Evolutionary conservation across 257 asterid species (phyloP).

Genomic region (Voacanga thouarsii): DNA sequence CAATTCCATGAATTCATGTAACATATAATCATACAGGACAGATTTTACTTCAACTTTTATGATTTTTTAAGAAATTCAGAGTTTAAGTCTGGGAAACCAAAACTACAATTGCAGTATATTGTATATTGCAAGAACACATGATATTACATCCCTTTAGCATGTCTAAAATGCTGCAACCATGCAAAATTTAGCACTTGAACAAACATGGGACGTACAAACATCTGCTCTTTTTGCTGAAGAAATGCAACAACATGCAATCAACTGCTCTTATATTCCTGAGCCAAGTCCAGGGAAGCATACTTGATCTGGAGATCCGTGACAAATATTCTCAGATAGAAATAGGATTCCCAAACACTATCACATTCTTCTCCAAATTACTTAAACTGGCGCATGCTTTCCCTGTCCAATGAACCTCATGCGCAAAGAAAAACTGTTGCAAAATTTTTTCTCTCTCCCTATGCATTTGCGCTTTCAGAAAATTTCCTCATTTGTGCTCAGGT

Average conservation of each 20-base stretch:
- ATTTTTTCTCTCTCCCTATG: neutral
- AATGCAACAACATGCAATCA: constrained; percentile 7
- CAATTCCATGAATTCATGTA: neutral
- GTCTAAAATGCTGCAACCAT: constrained; percentile 16
- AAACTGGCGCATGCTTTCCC: constrained; percentile 2
- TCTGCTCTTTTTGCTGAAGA: constrained; percentile 17
- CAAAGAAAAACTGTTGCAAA: neutral
- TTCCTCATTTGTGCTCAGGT: neutral
- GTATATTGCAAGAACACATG: constrained; percentile 21
- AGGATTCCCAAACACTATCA: neutral
- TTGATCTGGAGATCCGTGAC: neutral
- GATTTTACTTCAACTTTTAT: neutral
- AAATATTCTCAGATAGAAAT: neutral
- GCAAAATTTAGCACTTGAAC: constrained; percentile 15
- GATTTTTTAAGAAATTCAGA: neutral
- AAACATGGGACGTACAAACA: constrained; percentile 17
- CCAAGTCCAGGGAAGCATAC: too few species aligned
- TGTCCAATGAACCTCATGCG: neutral
- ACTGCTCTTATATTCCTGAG: neutral
- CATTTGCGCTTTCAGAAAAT: neutral
- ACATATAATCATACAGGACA: neutral
- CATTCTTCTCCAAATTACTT: neutral
- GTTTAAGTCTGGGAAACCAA: constrained; percentile 4
- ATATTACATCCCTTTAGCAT: constrained; percentile 24
- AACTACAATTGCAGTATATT: constrained; percentile 5